These are phyloP conservation scores for Citrullus colocynthis DNA, from an alignment of 306 rosid genomes.

Conservation along the genomic window DNA sequence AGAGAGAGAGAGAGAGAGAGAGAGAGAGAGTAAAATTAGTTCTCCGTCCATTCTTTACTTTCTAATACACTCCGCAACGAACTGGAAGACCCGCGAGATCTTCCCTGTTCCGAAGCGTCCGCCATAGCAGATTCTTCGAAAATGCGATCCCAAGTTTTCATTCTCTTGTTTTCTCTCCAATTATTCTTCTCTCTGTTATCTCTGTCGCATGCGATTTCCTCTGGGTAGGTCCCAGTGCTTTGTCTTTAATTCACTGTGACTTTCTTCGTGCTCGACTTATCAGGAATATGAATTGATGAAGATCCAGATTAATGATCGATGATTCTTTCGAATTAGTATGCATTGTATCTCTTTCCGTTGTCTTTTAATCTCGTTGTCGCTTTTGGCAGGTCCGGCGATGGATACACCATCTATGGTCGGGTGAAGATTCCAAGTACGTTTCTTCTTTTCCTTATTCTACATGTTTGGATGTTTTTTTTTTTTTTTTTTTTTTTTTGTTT, in stretches of 20 bases:
- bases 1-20: background rate
- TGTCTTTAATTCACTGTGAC: background rate
- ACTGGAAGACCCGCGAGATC: constrained; percentile 1
- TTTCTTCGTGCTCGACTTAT: background rate
- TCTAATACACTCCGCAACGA: background rate
- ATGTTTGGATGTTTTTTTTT: background rate
- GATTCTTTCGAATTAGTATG: background rate
- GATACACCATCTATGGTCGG: constrained; percentile 73
- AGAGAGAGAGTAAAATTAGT: background rate
- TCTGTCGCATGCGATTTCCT: constrained; percentile 42
- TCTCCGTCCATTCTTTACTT: background rate
- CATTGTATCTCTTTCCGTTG: background rate
- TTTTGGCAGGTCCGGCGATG: constrained; percentile 50
- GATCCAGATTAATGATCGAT: background rate
- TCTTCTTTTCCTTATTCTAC: background rate
- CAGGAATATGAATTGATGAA: background rate
- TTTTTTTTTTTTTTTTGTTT: too few species aligned
- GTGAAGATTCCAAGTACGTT: constrained; percentile 73
- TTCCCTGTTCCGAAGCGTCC: background rate
- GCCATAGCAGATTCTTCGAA: constrained; percentile 5
- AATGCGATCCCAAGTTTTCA: constrained; percentile 28
- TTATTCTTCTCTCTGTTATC: constrained; percentile 32
- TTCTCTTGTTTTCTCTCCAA: constrained; percentile 31
- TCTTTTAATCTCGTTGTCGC: background rate
- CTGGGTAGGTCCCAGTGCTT: constrained; percentile 37